Evolutionary conservation across 2,329 filamentous ascomycete species (phyloP), one percentile per base, ranked within the genome.

Genomic region (Seiridium cupressi): DNA sequence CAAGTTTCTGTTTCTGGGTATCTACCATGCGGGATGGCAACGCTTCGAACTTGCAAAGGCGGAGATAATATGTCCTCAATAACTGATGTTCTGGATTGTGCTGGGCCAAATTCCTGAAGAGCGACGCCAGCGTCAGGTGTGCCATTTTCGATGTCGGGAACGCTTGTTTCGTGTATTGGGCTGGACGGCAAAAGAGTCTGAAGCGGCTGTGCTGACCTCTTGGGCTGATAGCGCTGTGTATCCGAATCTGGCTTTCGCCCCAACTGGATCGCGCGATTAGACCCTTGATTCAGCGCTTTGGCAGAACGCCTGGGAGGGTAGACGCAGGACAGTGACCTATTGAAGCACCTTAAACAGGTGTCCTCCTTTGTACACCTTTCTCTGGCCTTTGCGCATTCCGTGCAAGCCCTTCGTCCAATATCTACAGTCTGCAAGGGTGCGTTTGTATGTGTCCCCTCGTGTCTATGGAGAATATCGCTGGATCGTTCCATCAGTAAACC

Each of bases 281-380:
- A 13, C 38, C 7, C 7, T 42, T 7, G 13, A 13, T 13, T 7
- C 38, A 42, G 38, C 38, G 1, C 38, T 42, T 1, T 42, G 13
- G 13, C 13, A 8, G 38, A 7, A 7, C 38, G 7, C 32, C 38
- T 18, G 42, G 40, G 53, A 5, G 70, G 70, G 58, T 72, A 72
- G 32, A 64, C 40, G 53, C 70, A 72, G 13, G 60, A 58, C 11
- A 72, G 60, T 11, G 63, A 61, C 49, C 68, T 70, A 3, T 62
- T 60, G 31, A 63, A 63, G 59, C 70, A 72, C 56, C 70, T 61
- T 9, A 64, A 44, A 57, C 70, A 72, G 36, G 70, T 68, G 36
- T 69, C 65, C 36, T 66, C 68, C 51, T 68, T 68, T 13, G 67
- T 71, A 57, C 70, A 72, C 47, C 68, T 65, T 56, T 68, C 69